Evolutionary conservation across 2,329 filamentous ascomycete genomes (phyloP).

Genomic region (Sporothrix globosa): DNA sequence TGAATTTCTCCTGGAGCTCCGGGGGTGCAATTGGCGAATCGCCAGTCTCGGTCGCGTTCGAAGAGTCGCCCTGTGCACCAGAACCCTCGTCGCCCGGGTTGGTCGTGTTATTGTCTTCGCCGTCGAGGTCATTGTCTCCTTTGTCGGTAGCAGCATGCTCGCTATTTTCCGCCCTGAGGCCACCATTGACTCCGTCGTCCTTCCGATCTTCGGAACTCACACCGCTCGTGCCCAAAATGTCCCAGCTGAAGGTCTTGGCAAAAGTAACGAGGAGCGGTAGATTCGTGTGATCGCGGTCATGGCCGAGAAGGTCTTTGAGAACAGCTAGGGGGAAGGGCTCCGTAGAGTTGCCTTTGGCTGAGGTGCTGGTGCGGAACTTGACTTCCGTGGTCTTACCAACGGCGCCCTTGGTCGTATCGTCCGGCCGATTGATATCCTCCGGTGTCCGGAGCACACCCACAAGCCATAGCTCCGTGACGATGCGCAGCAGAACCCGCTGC

Average conservation of each 20-base stretch:
- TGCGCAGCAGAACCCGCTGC: slow-evolving; percentile 81
- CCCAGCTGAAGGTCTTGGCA: slow-evolving; percentile 95
- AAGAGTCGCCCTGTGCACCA: not conserved
- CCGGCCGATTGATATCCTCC: slow-evolving; percentile 64
- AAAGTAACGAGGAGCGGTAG: slow-evolving; percentile 91
- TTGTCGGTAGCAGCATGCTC: slow-evolving; percentile 33
- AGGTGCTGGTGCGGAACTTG: slow-evolving; percentile 58
- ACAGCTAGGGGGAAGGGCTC: slow-evolving; percentile 97
- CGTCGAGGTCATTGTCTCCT: not conserved
- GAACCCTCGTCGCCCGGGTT: not conserved
- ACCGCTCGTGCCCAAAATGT: slow-evolving; percentile 80
- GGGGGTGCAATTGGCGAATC: slow-evolving; percentile 75
- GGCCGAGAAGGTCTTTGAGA: slow-evolving; percentile 91
- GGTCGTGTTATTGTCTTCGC: not conserved
- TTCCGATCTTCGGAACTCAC: slow-evolving; percentile 76
- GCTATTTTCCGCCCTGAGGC: slow-evolving; percentile 31
- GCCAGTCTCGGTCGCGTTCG: slow-evolving; percentile 43
- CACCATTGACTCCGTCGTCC: slow-evolving; percentile 73
- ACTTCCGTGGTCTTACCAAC: slow-evolving; percentile 65
- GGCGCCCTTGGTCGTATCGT: slow-evolving; percentile 64
- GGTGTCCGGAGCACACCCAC: slow-evolving; percentile 85
- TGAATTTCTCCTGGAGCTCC: slow-evolving; percentile 83
- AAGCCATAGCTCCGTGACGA: slow-evolving; percentile 95
- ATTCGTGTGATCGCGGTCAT: slow-evolving; percentile 91
- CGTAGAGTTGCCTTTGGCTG: slow-evolving; percentile 66